Evolutionary conservation across 345 rosid species (phyloP), one percentile per base, ranked within the genome.

Genomic region (Carallia brachiata): DNA sequence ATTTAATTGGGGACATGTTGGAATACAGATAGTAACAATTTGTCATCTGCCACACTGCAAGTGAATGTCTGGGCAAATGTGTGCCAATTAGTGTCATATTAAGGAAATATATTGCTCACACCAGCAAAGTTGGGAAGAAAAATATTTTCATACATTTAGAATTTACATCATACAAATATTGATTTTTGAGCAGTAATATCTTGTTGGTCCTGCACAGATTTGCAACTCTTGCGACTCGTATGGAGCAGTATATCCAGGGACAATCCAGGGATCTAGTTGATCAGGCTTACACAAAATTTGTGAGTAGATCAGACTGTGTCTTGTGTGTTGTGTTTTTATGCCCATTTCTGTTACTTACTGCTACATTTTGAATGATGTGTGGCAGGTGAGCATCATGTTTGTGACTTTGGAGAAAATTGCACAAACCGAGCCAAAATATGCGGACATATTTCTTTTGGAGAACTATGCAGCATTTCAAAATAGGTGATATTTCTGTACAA

Each of bases 171-270:
- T 44, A 44, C 16, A 50, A 30, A 44, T 17, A 27, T 52, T 70
- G 54, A 37, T 72, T 66, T 66, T 55, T 30, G 52, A 55, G 56
- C 16, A 10, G 68, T 36, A 18, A 70, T 55, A 13, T 70, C 31
- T 58, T 37, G 50, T 67, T 71, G 50, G 34, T 34, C 30, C 47
- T 80, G 57, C 52, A 44, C 69, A 95, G 99, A 81, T 95, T 95
- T 84, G 96, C 99, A 69, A 89, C 93, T 71, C 96, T 92, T 63
- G 99, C 99, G 59, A 92, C 99, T 71, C 97, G 98, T 36, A 95
- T 95, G 99, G 99, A 95, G 80, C 99, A 92, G 78, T 95, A 92
- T 82, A 92, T 95, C 74, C 98, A 88, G 72, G 99, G 96, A 31
- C 96, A 94, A 80, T 91, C 98, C 40, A 89, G 97, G 86, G 99